Conservation (phyloP, 148 eudicot species). For the Silene uniflora region DNA sequence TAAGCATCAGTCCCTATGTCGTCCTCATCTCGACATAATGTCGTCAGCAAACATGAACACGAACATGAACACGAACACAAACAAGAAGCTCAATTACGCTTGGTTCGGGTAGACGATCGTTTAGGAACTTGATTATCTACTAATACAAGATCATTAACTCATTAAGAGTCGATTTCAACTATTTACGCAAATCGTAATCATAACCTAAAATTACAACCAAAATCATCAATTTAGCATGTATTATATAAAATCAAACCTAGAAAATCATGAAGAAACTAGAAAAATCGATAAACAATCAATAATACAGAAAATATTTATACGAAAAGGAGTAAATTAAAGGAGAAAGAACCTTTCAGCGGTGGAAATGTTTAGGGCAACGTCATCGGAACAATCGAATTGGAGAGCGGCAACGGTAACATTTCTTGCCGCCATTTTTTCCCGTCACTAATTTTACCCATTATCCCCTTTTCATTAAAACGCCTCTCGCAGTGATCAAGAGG, state of each 20-base stretch:
- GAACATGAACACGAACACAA: background rate
- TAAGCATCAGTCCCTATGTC: background rate
- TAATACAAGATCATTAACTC: background rate
- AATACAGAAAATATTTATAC: no score
- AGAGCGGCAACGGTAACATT: constrained; percentile 62
- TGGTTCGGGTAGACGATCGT: background rate
- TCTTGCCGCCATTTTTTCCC: constrained; percentile 40
- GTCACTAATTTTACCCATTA: no score
- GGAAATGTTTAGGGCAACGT: no score
- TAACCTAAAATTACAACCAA: no score
- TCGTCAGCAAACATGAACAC: background rate
- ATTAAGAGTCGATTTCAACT: background rate
- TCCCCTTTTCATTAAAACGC: no score
- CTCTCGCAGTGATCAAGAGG: no score
- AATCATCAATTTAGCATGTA: background rate
- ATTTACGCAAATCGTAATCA: background rate
- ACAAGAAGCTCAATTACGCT: background rate
- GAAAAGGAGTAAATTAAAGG: background rate
- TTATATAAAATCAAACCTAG: no score
- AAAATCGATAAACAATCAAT: no score
- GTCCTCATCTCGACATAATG: background rate
- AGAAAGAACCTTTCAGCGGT: constrained; percentile 55
- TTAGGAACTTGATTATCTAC: background rate
- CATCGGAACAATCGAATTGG: constrained; percentile 82
- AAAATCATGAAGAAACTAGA: background rate